phyloP scores from a whole-genome alignment of 2,329 filamentous ascomycete genomes.

The Penicillium sp. region DNA sequence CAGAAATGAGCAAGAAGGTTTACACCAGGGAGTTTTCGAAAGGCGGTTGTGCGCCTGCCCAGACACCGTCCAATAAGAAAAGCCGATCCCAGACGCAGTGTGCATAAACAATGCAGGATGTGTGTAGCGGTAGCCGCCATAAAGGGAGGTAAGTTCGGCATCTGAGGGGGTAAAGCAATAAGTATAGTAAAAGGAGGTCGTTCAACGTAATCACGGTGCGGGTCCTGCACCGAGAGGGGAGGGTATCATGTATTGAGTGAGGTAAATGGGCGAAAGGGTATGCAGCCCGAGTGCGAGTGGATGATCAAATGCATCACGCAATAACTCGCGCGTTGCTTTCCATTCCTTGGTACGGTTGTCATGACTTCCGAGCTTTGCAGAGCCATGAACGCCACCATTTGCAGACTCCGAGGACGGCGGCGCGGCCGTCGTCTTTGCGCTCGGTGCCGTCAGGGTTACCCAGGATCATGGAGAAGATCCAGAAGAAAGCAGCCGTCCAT shows the following conservation, averaged over 20 bases:
- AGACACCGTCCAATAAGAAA: constrained; percentile 12
- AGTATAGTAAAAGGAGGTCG: constrained; percentile 7
- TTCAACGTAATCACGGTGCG: constrained; percentile 12
- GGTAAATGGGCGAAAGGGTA: constrained; percentile 1
- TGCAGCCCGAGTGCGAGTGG: background rate
- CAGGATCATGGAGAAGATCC: constrained; percentile 58
- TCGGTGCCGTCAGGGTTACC: constrained; percentile 60
- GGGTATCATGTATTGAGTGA: constrained; percentile 8
- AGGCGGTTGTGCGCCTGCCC: constrained; percentile 5
- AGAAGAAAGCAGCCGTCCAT: constrained; percentile 60
- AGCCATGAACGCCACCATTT: constrained; percentile 61
- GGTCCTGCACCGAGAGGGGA: background rate
- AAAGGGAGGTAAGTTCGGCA: constrained; percentile 14
- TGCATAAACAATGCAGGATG: constrained; percentile 12
- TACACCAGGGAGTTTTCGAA: constrained; percentile 1
- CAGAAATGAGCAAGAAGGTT: constrained; percentile 8
- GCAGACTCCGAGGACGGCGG: constrained; percentile 56
- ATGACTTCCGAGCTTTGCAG: constrained; percentile 28
- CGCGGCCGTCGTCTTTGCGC: constrained; percentile 58
- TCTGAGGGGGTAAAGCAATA: constrained; percentile 8
- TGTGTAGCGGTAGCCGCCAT: constrained; percentile 14
- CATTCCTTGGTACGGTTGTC: background rate
- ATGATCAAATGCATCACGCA: background rate
- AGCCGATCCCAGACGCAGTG: constrained; percentile 12
- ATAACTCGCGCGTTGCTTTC: background rate